Evolutionary conservation across 2,329 filamentous ascomycete genomes (phyloP).

Genomic region (Exophiala sp.): DNA sequence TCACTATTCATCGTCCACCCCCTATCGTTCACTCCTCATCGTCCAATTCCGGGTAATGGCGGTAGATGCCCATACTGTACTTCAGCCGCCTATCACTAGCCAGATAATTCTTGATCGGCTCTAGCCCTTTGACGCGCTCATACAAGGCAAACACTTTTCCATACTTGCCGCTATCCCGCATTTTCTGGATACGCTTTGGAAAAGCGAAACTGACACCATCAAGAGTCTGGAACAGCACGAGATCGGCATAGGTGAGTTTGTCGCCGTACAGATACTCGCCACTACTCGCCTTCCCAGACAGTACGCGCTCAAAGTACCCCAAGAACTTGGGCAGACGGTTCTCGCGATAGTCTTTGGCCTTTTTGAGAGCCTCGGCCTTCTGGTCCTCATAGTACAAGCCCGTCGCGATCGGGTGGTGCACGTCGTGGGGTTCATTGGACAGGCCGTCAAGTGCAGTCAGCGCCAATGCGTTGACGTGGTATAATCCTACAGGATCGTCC

Average conservation of each 20-base stretch:
- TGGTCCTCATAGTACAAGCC: conserved; percentile 67
- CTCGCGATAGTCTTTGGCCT: conserved; percentile 53
- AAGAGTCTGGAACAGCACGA: conserved; percentile 65
- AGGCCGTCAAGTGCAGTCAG: conserved; percentile 67
- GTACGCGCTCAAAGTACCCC: conserved; percentile 61
- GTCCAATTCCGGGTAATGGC: conserved; percentile 69
- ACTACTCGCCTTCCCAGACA: conserved; percentile 53
- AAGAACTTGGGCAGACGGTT: conserved; percentile 66
- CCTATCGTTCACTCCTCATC: conserved; percentile 24
- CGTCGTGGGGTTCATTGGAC: conserved; percentile 66
- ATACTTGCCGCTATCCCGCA: conserved; percentile 54
- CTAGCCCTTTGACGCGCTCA: conserved; percentile 55
- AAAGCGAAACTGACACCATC: conserved; percentile 59
- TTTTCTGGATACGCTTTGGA: conserved; percentile 56
- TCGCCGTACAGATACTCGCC: conserved; percentile 62
- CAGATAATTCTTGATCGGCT: conserved; percentile 63
- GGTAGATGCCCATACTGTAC: conserved; percentile 62
- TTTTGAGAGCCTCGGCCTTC: conserved; percentile 58
- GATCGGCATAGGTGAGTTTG: conserved; percentile 63
- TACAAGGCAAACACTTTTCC: conserved; percentile 58
- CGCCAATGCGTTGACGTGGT: conserved; percentile 56
- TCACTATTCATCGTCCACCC: too few relatives aligned
- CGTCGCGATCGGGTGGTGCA: conserved; percentile 63
- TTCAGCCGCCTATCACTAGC: conserved; percentile 56
- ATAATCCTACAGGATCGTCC: conserved; percentile 44